These are phyloP conservation scores for Paramecium sonneborni DNA, from an alignment of 73 alveolate genomes.

Conservation along the genomic window DNA sequence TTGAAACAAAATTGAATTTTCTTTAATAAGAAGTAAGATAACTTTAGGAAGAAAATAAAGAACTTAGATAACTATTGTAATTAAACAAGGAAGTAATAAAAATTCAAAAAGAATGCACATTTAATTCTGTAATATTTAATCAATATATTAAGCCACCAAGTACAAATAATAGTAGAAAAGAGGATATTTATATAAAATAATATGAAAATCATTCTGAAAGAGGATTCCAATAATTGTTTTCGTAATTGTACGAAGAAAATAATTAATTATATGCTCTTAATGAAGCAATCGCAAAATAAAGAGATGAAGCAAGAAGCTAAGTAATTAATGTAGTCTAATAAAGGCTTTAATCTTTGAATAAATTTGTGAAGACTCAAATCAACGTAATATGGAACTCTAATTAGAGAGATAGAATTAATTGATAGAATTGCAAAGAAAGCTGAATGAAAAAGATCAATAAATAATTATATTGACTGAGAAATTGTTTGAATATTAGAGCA, in stretches of 20 bases:
- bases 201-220: constrained; percentile 30
- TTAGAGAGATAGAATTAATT: constrained; percentile 18
- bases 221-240: constrained; percentile 2
- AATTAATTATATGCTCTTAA: constrained; percentile 10
- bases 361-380: constrained; percentile 29
- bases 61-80: not conserved
- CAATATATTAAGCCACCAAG: not conserved
- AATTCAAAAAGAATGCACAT: constrained; percentile 32
- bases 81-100: constrained; percentile 31
- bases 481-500: not conserved
- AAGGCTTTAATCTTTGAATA: constrained; percentile 42
- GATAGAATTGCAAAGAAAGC: not conserved
- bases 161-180: not conserved
- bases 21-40: constrained; percentile 6
- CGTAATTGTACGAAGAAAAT: constrained; percentile 34
- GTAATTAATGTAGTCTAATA: not conserved
- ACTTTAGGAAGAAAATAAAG: constrained; percentile 39
- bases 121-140: not conserved
- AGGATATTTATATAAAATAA: not conserved
- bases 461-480: not conserved
- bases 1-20: constrained; percentile 40
- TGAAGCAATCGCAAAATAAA: not conserved
- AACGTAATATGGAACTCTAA: constrained; percentile 12
- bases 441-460: constrained; percentile 8
- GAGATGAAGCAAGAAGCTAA: constrained; percentile 53